Evolutionary conservation across 495 filamentous ascomycete genomes (phyloP).

Genomic region (Penicillium pancosmium): DNA sequence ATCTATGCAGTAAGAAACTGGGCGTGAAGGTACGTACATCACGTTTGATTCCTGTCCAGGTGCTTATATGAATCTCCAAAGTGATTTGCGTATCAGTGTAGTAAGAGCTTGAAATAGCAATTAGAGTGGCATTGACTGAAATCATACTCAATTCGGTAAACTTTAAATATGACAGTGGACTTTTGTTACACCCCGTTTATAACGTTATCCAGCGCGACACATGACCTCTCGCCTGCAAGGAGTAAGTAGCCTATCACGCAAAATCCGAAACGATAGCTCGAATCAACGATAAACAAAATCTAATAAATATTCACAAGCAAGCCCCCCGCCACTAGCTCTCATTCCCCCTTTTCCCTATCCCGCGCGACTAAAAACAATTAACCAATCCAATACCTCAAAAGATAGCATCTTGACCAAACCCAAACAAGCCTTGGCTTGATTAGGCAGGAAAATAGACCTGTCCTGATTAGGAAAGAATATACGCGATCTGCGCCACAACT

Average conservation of each 20-base stretch:
- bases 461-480: background rate
- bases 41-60: too few relatives aligned
- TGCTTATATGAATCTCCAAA: too few relatives aligned
- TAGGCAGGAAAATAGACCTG: background rate
- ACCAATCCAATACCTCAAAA: background rate
- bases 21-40: too few relatives aligned
- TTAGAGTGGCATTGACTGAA: too few relatives aligned
- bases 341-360: background rate
- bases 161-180: too few relatives aligned
- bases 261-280: background rate
- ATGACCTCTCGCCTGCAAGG: background rate
- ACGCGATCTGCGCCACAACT: constrained; percentile 5
- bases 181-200: too few relatives aligned
- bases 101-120: too few relatives aligned
- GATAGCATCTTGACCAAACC: background rate
- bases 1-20: too few relatives aligned
- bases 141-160: too few relatives aligned
- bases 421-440: background rate
- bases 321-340: background rate
- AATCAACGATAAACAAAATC: background rate
- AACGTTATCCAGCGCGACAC: too few relatives aligned
- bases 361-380: background rate
- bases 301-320: background rate
- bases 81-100: too few relatives aligned
- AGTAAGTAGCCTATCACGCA: background rate